A percentile compares a stretch with the other conserved stretches of the same genome.
Evolutionary conservation across 768 basidiomycete species (phyloP).

Genomic region (Xerocomellus amylosporus): DNA sequence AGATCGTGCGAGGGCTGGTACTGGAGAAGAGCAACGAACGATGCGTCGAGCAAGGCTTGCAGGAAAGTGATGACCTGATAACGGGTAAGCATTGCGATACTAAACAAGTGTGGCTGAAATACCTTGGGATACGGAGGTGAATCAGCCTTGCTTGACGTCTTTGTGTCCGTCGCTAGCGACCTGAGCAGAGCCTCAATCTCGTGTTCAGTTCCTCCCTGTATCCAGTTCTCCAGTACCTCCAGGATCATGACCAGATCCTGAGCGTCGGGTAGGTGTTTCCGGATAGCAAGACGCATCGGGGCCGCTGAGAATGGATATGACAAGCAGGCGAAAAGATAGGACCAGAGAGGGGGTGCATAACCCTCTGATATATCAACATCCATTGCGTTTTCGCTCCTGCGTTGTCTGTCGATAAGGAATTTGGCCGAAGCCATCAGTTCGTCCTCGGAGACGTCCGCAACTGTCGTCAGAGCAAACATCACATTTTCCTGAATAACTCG

Average conservation of each 20-base stretch:
- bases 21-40: constrained; percentile 65
- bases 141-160: constrained; percentile 3
- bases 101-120: constrained; percentile 37
- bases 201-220: constrained; percentile 31
- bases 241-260: constrained; percentile 39
- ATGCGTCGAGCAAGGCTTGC: constrained; percentile 67
- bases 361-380: constrained; percentile 35
- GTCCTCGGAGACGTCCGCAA: constrained; percentile 63
- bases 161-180: constrained; percentile 15
- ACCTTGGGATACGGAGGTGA: constrained; percentile 34
- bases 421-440: constrained; percentile 58
- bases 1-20: constrained; percentile 56
- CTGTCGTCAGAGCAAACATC: constrained; percentile 47
- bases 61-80: constrained; percentile 59
- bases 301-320: constrained; percentile 40
- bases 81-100: constrained; percentile 31
- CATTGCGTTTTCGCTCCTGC: constrained; percentile 29
- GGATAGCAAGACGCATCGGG: constrained; percentile 43
- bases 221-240: constrained; percentile 39
- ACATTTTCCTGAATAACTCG: constrained; percentile 35
- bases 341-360: constrained; percentile 34
- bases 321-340: constrained; percentile 39
- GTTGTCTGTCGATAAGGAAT: constrained; percentile 41
- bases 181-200: constrained; percentile 22
- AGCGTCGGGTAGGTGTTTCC: constrained; percentile 39